Base-by-base conservation (phyloP, 805 yeast species). In the Starmerella gropengiesseri region DNA sequence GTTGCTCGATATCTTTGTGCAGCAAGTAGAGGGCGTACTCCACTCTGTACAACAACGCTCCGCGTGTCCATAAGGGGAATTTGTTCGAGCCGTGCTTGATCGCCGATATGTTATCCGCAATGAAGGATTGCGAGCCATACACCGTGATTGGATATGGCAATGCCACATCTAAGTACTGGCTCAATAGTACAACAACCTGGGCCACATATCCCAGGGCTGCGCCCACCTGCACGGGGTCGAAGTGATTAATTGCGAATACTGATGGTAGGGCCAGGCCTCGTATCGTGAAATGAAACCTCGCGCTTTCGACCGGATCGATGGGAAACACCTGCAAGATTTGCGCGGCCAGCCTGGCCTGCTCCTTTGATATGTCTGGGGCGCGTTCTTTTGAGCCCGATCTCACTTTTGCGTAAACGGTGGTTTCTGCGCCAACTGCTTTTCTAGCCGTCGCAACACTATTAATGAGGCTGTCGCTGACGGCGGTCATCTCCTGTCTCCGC, bases 31-130 rank as follows among this genome's bases (percentile, higher is more conserved):
- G 55, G 1, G 69, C 78, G 54, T 70, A 73, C 44, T 74, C 74
- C 38, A 73, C 72, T 23, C 74, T 57, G 45, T 68, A 63, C 20
- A 61, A 58, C 13, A 62, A 48, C 8, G 60, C 66, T 9, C 69
- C 72, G 14, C 65, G 63, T n/a, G 71, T 60, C 66, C 73, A 73
- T 32, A 74, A 51, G 4, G 78, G 78, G 49, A 70, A 73, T 29
- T 58, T 50, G 9, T 60, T 51, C 31, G 60, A 61, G 13, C 62
- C 69, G 32, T 49, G 51, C 47, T 56, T 63, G 20, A 67, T 59
- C 16, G 57, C 55, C 26, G 72, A 64, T 13, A 73, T 66, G 2
- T 71, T 70, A 53, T 74, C 77, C 27, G 63, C 55, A 18, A 74
- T 65, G 45, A 64, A 70, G 1, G 75, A 68, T 39, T 61, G 66